These are phyloP conservation scores for Lactarius tabidus DNA, from an alignment of 768 basidiomycete genomes.

Conservation along the genomic window DNA sequence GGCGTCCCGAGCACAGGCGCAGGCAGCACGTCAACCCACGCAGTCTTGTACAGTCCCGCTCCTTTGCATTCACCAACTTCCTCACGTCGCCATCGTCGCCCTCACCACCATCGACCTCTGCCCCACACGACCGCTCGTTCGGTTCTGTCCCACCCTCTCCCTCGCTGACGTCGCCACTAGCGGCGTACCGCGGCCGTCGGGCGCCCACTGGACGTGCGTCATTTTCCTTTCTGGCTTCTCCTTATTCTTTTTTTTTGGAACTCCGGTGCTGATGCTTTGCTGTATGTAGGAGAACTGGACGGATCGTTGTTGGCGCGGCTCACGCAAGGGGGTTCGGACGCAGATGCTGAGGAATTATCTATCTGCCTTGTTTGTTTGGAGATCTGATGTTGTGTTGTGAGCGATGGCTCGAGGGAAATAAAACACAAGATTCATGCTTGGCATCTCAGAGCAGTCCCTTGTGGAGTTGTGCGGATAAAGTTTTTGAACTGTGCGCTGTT, in stretches of 20 bases:
- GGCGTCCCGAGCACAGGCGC: background rate
- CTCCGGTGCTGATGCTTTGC: background rate
- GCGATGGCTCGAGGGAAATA: too few relatives aligned
- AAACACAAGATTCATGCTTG: too few relatives aligned
- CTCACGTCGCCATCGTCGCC: background rate
- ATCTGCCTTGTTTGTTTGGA: too few relatives aligned
- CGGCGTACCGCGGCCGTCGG: conserved; percentile 26
- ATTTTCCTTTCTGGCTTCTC: background rate
- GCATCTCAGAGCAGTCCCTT: too few relatives aligned
- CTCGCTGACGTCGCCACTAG: conserved; percentile 18
- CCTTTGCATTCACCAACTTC: conserved; percentile 13
- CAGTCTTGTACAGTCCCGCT: conserved; percentile 24
- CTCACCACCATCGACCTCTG: background rate
- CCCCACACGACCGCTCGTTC: conserved; percentile 20
- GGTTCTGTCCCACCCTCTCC: conserved; percentile 24
- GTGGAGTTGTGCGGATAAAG: too few relatives aligned
- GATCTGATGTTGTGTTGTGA: too few relatives aligned
- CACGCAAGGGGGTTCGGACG: too few relatives aligned
- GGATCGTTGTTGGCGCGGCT: too few relatives aligned
- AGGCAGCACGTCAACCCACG: conserved; percentile 20
- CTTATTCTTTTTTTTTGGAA: background rate
- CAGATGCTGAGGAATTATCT: too few relatives aligned
- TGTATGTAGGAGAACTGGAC: too few relatives aligned
- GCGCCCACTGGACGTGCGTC: conserved; percentile 25
- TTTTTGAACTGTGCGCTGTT: too few relatives aligned